phyloP scores from a whole-genome alignment of 768 basidiomycete species.

The Agrocybe chaxingu region DNA sequence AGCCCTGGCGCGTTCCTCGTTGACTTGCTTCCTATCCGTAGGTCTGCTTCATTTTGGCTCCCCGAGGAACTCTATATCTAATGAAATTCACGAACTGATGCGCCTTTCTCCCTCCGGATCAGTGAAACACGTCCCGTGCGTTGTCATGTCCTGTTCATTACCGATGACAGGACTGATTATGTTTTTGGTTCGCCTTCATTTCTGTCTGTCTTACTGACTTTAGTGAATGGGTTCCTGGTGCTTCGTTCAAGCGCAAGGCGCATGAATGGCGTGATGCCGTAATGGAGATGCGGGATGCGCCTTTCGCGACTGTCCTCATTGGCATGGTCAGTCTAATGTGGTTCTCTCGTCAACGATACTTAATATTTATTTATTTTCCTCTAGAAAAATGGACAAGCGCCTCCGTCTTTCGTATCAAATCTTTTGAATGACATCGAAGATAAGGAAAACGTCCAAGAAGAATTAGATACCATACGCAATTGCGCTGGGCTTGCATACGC shows the following conservation, averaged over 20 bases:
- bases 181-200: neutral
- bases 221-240: conserved; percentile 50
- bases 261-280: conserved; percentile 46
- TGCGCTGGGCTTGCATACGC: conserved; percentile 20
- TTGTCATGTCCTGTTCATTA: neutral
- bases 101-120: conserved; percentile 26
- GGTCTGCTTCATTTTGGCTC: conserved; percentile 24
- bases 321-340: conserved; percentile 29
- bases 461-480: conserved; percentile 16
- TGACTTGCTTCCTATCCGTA: conserved; percentile 22
- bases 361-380: neutral
- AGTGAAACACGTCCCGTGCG: conserved; percentile 49
- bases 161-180: no score
- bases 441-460: conserved; percentile 12
- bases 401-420: conserved; percentile 27
- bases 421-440: conserved; percentile 15
- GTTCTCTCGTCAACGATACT: neutral
- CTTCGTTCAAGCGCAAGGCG: conserved; percentile 48
- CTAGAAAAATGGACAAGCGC: conserved; percentile 29
- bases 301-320: conserved; percentile 33
- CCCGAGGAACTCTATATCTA: conserved; percentile 8
- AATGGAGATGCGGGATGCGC: conserved; percentile 45
- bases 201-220: neutral
- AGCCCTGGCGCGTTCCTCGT: conserved; percentile 54
- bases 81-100: neutral